A percentile compares a stretch with the other conserved stretches of the same genome.
Evolutionary conservation across 2,329 filamentous ascomycete genomes (phyloP).

Genomic region (Fusarium fracticaudum): DNA sequence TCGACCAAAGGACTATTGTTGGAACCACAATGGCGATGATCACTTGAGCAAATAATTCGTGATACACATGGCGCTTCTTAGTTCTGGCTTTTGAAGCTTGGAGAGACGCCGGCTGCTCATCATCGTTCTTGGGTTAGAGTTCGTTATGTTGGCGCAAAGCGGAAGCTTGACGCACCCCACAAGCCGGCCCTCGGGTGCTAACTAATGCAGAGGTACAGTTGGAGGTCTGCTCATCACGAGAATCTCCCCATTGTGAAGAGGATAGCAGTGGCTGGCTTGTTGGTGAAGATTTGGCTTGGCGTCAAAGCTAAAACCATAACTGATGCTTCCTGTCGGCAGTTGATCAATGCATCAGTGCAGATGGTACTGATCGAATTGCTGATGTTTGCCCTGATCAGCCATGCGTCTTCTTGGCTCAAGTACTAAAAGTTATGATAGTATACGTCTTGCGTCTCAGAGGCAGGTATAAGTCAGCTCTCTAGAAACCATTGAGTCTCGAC

Average conservation of each 20-base stretch:
- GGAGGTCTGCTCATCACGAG: not conserved
- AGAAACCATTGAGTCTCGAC: no score
- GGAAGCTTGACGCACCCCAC: conserved; percentile 30
- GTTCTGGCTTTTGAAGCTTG: conserved; percentile 3
- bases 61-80: not conserved
- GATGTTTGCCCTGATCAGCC: not conserved
- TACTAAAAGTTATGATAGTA: not conserved
- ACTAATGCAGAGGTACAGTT: conserved; percentile 27
- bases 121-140: conserved; percentile 27
- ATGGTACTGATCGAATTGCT: not conserved
- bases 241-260: not conserved
- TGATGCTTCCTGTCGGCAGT: conserved; percentile 12
- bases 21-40: conserved; percentile 2
- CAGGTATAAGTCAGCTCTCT: no score
- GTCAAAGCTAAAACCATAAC: conserved; percentile 1
- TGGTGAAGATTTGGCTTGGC: conserved; percentile 12
- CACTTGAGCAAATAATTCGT: not conserved
- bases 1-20: not conserved
- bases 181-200: conserved; percentile 28
- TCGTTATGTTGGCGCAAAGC: conserved; percentile 24
- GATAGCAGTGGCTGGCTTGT: not conserved
- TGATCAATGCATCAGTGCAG: not conserved
- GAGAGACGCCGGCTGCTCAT: conserved; percentile 4
- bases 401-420: not conserved
- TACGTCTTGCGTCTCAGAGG: not conserved